These are phyloP conservation scores for Venturiaceae sp. DNA, from an alignment of 2,329 filamentous ascomycete species.

Conservation along the genomic window DNA sequence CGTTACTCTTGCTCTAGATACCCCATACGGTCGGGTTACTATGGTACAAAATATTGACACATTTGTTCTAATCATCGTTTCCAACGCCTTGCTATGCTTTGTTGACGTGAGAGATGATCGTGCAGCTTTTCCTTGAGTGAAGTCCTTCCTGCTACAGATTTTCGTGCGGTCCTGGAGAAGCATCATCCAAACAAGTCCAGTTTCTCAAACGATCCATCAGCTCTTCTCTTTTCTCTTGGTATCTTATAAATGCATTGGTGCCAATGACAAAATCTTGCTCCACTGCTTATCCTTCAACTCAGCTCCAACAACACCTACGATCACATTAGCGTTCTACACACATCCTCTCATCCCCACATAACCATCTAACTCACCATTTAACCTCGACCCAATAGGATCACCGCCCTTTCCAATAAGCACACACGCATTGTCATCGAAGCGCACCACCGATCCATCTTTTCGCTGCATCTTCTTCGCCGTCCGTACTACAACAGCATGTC, in stretches of 20 bases:
- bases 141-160: neutral
- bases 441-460: conserved; percentile 78
- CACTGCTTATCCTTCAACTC: conserved; percentile 89
- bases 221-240: neutral
- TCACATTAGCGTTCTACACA: neutral
- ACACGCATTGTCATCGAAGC: conserved; percentile 97
- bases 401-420: conserved; percentile 95
- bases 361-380: conserved; percentile 53
- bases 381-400: conserved; percentile 84
- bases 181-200: too few relatives aligned
- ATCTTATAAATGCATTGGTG: conserved; percentile 54
- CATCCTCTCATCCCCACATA: neutral
- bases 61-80: neutral
- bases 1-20: conserved; percentile 1
- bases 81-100: neutral
- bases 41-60: conserved; percentile 3
- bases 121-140: neutral
- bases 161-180: neutral
- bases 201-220: too few relatives aligned
- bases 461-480: conserved; percentile 81
- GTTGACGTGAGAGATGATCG: neutral
- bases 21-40: neutral
- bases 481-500: conserved; percentile 90
- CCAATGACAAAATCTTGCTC: conserved; percentile 96
- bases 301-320: conserved; percentile 67